These are phyloP conservation scores for Paramecium sexaurelia DNA, from an alignment of 73 alveolate genomes.

Conservation along the genomic window DNA sequence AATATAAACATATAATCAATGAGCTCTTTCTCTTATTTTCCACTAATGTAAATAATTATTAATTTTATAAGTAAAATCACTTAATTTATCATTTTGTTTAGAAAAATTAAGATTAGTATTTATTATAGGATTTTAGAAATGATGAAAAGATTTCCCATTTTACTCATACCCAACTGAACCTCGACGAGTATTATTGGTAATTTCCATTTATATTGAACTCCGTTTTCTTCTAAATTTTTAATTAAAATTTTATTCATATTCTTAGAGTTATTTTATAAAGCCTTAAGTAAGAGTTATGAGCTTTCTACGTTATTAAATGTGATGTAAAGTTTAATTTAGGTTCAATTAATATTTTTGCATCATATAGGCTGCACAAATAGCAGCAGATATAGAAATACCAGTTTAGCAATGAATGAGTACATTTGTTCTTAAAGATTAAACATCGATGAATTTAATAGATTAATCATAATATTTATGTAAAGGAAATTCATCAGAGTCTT, in stretches of 20 bases:
- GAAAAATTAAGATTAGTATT: neutral
- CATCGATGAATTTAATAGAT: constrained; percentile 4
- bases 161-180: neutral
- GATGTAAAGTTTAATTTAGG: neutral
- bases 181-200: neutral
- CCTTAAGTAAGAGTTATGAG: neutral
- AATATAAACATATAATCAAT: neutral
- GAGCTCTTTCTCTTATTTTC: constrained; percentile 15
- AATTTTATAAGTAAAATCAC: neutral
- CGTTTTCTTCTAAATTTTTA: neutral
- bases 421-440: constrained; percentile 33
- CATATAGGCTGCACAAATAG: constrained; percentile 27
- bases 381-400: constrained; percentile 22
- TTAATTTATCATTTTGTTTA: neutral
- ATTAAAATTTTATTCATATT: neutral
- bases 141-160: neutral
- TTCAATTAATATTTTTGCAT: constrained; percentile 12
- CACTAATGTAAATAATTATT: neutral
- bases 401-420: constrained; percentile 24
- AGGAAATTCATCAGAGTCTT: constrained; percentile 2
- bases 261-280: neutral
- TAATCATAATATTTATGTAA: constrained; percentile 26
- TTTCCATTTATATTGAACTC: neutral
- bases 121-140: neutral
- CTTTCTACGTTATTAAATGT: constrained; percentile 19